Base-by-base conservation (phyloP, 805 yeast species). In the Ogataea paradorogensis region DNA sequence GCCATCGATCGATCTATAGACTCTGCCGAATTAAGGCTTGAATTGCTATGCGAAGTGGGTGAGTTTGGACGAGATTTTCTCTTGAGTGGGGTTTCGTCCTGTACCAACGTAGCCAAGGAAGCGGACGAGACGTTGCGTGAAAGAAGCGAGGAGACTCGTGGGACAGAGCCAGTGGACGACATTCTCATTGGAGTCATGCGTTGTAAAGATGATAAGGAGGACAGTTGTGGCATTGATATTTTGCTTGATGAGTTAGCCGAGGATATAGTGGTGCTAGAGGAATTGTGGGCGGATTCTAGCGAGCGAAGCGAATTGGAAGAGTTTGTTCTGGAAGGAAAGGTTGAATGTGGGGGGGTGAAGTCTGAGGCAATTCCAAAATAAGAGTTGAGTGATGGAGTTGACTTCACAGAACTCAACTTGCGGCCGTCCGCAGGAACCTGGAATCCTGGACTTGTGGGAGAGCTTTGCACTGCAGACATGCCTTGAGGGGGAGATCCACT, bases 101-200 rank as follows among this genome's bases (percentile, higher is more conserved):
- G 49, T 8, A 47, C 44, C 54, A 59, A 47, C 11, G 62, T 52
- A 5, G 61, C 52, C 6, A 54, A 35, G 1, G 57, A 47, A 9
- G 52, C 42, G 21, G 53, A 39, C 9, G 61, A 45, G 15, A 52
- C 43, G 11, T 40, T 40, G 25, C 35, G 51, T 23, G 42, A 38
- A 23, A 47, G 30, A 36, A 51, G 24, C n/a, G 57, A 51, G 8
- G 52, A 36, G 13, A 47, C 40, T 22, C 53, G 46, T 16, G 53
- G 47, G 13, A 47, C 24, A 41, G 62, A 45, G 25, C 52, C 43
- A 13, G 41, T 26, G 40, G 61, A 51, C 16, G 55, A 43, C 45
- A 52, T 40, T 27, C 69, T 57, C 20, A 78, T 53, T 7, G 83
- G 84, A 0, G 84, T 80, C 82, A 80, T 76, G 53, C 80, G 67